These are phyloP conservation scores for Cladosporium sp. DNA, from an alignment of 2,329 filamentous ascomycete species.

Conservation along the genomic window DNA sequence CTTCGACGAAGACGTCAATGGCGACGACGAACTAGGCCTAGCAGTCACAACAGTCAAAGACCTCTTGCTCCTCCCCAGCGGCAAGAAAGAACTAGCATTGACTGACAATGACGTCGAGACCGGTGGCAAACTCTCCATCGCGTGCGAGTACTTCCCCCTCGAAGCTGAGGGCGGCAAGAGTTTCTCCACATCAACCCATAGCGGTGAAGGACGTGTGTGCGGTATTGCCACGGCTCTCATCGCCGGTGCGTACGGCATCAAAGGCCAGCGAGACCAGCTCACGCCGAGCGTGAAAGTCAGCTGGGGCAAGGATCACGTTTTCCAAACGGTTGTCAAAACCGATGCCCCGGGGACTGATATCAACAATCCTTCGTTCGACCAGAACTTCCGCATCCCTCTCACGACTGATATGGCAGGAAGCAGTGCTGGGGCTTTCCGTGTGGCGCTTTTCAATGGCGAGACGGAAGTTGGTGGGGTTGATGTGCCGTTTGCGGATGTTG, in stretches of 20 bases:
- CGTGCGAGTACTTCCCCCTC: conserved; percentile 40
- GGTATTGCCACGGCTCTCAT: conserved; percentile 43
- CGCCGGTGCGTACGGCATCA: conserved; percentile 39
- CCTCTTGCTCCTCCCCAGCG: conserved; percentile 37
- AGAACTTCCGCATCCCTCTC: conserved; percentile 42
- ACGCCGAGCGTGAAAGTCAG: conserved; percentile 44
- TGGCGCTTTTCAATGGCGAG: conserved; percentile 34
- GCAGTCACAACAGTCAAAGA: conserved; percentile 39
- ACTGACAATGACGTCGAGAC: conserved; percentile 36
- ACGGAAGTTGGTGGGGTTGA: conserved; percentile 33
- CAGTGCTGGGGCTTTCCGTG: conserved; percentile 28
- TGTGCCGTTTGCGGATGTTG: conserved; percentile 34
- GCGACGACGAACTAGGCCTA: conserved; percentile 43
- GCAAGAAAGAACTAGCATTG: conserved; percentile 38
- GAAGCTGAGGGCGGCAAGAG: conserved; percentile 31
- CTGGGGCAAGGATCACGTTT: conserved; percentile 37
- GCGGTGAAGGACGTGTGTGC: conserved; percentile 30
- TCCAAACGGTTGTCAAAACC: conserved; percentile 39
- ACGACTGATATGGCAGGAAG: conserved; percentile 29
- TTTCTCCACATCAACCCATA: conserved; percentile 27
- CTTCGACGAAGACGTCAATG: conserved; percentile 40
- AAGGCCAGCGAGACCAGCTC: conserved; percentile 40
- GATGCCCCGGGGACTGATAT: conserved; percentile 45
- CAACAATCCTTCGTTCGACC: conserved; percentile 46
- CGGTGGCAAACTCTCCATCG: conserved; percentile 33